A percentile compares a stretch with the other conserved stretches of the same genome.
Evolutionary conservation across 2,329 filamentous ascomycete species (phyloP).

Genomic region (Ceratocystis colombiana): DNA sequence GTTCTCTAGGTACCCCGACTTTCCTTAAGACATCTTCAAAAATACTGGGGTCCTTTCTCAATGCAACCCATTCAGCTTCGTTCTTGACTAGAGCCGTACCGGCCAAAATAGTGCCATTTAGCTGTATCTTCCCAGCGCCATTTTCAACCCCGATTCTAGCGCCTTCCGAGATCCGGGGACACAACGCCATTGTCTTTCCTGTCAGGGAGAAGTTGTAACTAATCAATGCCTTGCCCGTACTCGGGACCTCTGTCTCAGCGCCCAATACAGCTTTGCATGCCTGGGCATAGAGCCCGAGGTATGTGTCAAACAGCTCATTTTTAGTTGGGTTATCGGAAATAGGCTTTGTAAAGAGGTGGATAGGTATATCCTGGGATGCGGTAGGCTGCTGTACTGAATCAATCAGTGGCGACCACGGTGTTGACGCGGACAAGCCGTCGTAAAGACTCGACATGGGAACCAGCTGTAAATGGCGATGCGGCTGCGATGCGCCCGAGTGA

Average conservation of each 20-base stretch:
- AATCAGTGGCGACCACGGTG: slow-evolving; percentile 42
- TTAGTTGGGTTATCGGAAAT: slow-evolving; percentile 33
- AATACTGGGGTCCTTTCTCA: slow-evolving; percentile 35
- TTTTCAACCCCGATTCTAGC: slow-evolving; percentile 30
- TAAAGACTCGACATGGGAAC: slow-evolving; percentile 55
- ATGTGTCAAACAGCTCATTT: slow-evolving; percentile 36
- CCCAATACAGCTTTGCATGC: slow-evolving; percentile 36
- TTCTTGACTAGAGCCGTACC: slow-evolving; percentile 55
- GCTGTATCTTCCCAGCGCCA: slow-evolving; percentile 37
- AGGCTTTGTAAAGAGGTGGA: slow-evolving; percentile 37
- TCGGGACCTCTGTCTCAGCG: slow-evolving; percentile 28
- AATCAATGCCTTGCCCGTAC: slow-evolving; percentile 40
- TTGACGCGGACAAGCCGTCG: slow-evolving; percentile 36
- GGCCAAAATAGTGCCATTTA: slow-evolving; percentile 55
- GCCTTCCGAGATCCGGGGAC: slow-evolving; percentile 47
- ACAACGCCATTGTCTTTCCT: slow-evolving; percentile 42
- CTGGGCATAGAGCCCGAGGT: slow-evolving; percentile 40
- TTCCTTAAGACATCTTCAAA: slow-evolving; percentile 26
- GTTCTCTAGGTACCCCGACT: slow-evolving; percentile 30
- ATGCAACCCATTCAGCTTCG: slow-evolving; percentile 46
- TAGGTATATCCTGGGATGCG: slow-evolving; percentile 33
- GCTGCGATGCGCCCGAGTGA: slow-evolving; percentile 60
- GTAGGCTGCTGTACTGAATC: slow-evolving; percentile 32
- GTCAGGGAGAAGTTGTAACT: slow-evolving; percentile 58
- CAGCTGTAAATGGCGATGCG: slow-evolving; percentile 63